Evolutionary conservation across 345 rosid species (phyloP).

Genomic region (Syzygium aromaticum): DNA sequence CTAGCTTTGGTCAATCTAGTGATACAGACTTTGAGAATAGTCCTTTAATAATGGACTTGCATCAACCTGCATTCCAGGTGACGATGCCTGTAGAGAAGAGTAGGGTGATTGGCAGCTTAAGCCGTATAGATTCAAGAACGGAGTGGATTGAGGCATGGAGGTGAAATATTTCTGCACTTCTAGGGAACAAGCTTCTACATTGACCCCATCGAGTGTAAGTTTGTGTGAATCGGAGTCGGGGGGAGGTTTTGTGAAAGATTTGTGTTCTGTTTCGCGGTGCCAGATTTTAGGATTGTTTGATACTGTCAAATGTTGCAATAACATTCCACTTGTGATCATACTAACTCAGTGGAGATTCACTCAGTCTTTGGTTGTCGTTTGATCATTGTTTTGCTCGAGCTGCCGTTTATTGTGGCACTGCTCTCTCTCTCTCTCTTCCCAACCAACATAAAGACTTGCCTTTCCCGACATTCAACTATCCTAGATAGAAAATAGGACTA

Average conservation of each 20-base stretch:
- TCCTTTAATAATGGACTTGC: conserved; percentile 13
- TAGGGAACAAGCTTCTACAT: neutral
- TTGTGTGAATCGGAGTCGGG: neutral
- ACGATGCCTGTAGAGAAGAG: conserved; percentile 22
- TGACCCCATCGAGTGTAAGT: neutral
- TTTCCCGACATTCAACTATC: neutral
- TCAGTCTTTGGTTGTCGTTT: neutral
- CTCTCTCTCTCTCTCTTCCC: neutral
- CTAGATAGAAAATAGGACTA: neutral
- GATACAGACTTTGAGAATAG: conserved; percentile 17
- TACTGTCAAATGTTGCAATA: neutral
- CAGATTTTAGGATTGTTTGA: neutral
- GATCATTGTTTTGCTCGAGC: neutral
- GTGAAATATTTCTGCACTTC: conserved; percentile 11
- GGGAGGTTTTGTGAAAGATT: neutral
- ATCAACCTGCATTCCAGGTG: conserved; percentile 19
- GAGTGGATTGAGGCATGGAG: conserved; percentile 68
- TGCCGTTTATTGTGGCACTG: neutral
- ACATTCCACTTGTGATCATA: neutral
- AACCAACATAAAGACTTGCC: neutral
- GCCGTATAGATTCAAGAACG: conserved; percentile 49
- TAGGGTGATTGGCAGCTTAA: conserved; percentile 39
- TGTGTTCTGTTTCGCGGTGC: neutral
- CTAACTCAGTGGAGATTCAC: neutral
- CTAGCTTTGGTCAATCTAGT: conserved; percentile 30